Base-by-base conservation (phyloP, 805 yeast genomes). In the Ogataea nitratoaversa region DNA sequence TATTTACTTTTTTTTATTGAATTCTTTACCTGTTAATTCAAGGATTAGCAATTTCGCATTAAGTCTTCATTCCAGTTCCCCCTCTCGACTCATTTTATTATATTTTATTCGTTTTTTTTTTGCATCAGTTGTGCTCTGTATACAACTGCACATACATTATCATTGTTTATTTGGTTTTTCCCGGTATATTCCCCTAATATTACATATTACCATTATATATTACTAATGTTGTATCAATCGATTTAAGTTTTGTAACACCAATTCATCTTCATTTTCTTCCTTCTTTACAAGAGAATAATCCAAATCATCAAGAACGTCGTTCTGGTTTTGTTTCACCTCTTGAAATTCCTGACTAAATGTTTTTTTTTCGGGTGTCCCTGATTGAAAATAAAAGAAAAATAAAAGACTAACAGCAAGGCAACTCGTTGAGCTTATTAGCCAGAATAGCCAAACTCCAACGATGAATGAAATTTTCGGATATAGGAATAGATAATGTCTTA, bases 401-500 rank as follows among this genome's bases (percentile, higher is more conserved):
- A 57, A 23, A 13, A 60, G 47, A n/a, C 46, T 48, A 24, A 62
- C 54, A 3, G 54, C 16, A 8, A 64, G n/a, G 41, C 67, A 65
- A n/a, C 57, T 38, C 2, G 46, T 23, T 5, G 67, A 54, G 38
- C 68, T 59, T 14, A 62, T 38, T 1, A 43, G 18, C 72, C 75
- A 71, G 45, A 69, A 70, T 4, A 60, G 8, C 0, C 47, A 38
- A 4, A 65, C 65, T 3, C 76, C 76, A 19, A 67, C 24, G 9
- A 63, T 14, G 32, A 68, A 57, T 29, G 67, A 61, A 3, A 55
- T 43, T 13, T 42, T 48, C 32, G 62, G 64, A 46, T 67, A 66
- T 32, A 63, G 55, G 35, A 60, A 66, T 27, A 71, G 38, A 43
- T 66, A 69, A 48, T 62, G 67, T 25, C 76, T 54, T 30, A 70